These are phyloP conservation scores for Taphrina sp. DNA, from an alignment of 1,139 yeast genomes.

Conservation along the genomic window DNA sequence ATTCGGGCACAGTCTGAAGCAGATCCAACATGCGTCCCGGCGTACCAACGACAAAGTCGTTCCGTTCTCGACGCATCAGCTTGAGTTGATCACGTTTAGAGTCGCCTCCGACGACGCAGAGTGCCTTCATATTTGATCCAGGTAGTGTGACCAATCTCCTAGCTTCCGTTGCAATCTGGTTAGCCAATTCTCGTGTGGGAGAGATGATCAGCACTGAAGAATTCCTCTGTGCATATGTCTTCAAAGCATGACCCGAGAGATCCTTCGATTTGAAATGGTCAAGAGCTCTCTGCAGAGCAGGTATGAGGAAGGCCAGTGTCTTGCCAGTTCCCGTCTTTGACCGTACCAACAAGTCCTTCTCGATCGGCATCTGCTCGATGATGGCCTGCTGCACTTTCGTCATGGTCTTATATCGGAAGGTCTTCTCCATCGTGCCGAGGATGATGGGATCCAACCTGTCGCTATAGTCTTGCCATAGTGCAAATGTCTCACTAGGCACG, in stretches of 20 bases:
- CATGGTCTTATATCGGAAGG: conserved; percentile 10
- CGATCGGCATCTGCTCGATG: conserved; percentile 16
- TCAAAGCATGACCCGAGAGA: not conserved
- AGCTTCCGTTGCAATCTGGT: conserved; percentile 54
- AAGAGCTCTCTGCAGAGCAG: conserved; percentile 57
- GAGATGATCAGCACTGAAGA: conserved; percentile 71
- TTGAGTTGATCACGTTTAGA: conserved; percentile 78
- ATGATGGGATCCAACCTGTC: conserved; percentile 12
- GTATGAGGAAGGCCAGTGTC: conserved; percentile 84
- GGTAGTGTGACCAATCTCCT: conserved; percentile 56
- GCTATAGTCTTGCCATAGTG: conserved; percentile 12
- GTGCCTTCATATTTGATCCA: conserved; percentile 56
- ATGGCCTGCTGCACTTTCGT: conserved; percentile 26
- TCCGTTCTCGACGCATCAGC: conserved; percentile 53
- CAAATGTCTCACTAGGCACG: not conserved
- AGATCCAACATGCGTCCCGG: conserved; percentile 89
- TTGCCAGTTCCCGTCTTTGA: conserved; percentile 96
- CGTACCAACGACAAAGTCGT: conserved; percentile 82
- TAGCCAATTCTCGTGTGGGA: conserved; percentile 91
- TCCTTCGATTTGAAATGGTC: conserved; percentile 5
- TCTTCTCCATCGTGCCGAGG: not conserved
- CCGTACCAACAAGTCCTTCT: conserved; percentile 68
- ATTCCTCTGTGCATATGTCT: conserved; percentile 46
- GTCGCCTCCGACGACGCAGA: conserved; percentile 95
- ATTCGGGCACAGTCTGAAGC: conserved; percentile 70